Base-by-base conservation (phyloP, 2,329 filamentous ascomycete species). In the Blastomyces parvus region DNA sequence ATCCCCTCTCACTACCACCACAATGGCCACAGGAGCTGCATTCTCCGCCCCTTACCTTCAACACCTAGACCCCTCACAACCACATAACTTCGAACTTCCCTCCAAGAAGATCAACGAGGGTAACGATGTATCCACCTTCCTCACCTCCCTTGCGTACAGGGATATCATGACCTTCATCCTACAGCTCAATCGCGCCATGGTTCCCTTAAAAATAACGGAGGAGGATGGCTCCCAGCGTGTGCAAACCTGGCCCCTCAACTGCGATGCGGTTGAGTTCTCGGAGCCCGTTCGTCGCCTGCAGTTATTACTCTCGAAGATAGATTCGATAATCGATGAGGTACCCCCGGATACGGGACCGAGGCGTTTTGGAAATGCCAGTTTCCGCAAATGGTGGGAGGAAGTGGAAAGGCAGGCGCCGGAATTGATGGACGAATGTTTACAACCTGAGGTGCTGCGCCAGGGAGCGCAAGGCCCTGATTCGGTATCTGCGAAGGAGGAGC, bases 291-390 rank as follows among this genome's bases (percentile, higher is more conserved):
- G 79, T 60, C 82, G 81, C 11, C 78, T 97, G 25, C 86, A 87
- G 73, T 73, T 79, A 11, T 79, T 99, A 44, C 77, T 97, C 19
- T 76, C 80, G 6, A 83, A 80, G 59, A 79, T 95, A 17, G 83
- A 85, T 60, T 77, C 77, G 9, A 82, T 95, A 59, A 84, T 96
- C 60, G 84, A 88, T 19, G 86, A 92, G 71, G 89, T 86, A 0
- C 93, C 92, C 1, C 93, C 93, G 0, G 89, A 95, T 70, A 85
- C 86, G 7, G 92, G 92, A 17, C 92, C 93, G 22, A 83, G 93
- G 61, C 83, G 94, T 66, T 99, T 97, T 73, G 94, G 94, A 42
- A 99, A 99, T 73, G 80, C 90, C 56, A 93, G 89, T 70, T 99
- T 96, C 75, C 83, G 92, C 38, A 89, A 81, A 68, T 99, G 94